phyloP scores from a whole-genome alignment of 1,284 basidiomycete genomes.

The Ganoderma lingzhi region DNA sequence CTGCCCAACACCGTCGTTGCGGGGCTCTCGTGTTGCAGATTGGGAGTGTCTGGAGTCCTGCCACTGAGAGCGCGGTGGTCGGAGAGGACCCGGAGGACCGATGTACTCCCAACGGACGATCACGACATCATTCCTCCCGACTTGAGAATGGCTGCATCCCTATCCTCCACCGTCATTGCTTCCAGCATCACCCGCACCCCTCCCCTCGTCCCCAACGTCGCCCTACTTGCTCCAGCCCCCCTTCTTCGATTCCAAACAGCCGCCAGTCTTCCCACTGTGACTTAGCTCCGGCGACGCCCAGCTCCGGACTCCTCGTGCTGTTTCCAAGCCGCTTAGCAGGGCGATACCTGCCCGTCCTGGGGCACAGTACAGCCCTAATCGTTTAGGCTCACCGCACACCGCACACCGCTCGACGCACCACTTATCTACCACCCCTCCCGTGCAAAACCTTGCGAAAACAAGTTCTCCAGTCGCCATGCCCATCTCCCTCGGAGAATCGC shows the following conservation, averaged over 20 bases:
- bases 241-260: background rate
- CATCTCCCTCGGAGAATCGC: conserved; percentile 49
- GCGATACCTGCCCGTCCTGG: conserved; percentile 7
- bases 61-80: background rate
- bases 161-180: background rate
- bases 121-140: background rate
- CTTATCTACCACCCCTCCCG: background rate
- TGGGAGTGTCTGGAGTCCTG: background rate
- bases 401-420: background rate
- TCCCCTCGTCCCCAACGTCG: background rate
- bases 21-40: background rate
- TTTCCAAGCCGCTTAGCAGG: conserved; percentile 1
- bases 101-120: background rate
- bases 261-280: background rate
- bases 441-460: background rate
- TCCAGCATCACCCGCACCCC: no score
- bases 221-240: background rate
- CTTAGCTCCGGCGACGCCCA: conserved; percentile 1
- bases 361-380: conserved; percentile 13
- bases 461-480: conserved; percentile 23
- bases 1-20: background rate
- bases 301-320: conserved; percentile 6
- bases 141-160: background rate
- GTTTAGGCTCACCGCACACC: background rate
- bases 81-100: background rate